These are phyloP conservation scores for Rosa hybrid DNA, from an alignment of 331 rosid species.

Conservation along the genomic window DNA sequence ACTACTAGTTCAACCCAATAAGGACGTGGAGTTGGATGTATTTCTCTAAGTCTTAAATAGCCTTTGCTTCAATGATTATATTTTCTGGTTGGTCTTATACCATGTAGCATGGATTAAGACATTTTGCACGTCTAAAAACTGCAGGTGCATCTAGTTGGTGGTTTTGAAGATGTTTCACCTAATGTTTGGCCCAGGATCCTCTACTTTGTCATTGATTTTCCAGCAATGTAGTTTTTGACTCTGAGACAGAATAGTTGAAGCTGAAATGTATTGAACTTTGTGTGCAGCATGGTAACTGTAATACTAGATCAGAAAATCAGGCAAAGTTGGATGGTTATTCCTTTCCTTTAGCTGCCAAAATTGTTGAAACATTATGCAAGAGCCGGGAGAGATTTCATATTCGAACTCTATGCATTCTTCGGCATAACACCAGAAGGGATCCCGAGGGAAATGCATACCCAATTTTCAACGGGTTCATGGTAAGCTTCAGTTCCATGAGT, in stretches of 20 bases:
- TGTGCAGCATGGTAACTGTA: conserved; percentile 62
- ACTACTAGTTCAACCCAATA: conserved; percentile 35
- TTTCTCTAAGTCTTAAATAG: conserved; percentile 11
- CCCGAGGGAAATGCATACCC: conserved; percentile 56
- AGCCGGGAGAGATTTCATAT: conserved; percentile 76
- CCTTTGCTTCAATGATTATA: conserved; percentile 9
- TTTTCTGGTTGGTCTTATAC: neutral
- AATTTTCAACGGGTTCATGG: conserved; percentile 69
- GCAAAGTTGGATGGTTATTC: conserved; percentile 57
- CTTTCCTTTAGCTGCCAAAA: conserved; percentile 62
- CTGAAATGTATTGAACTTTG: conserved; percentile 48
- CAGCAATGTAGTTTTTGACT: conserved; percentile 33
- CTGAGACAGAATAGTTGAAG: conserved; percentile 41
- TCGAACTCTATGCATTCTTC: conserved; percentile 70
- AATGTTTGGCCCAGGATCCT: conserved; percentile 53
- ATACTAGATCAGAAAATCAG: conserved; percentile 31
- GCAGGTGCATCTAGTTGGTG: conserved; percentile 90
- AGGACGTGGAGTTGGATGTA: conserved; percentile 66
- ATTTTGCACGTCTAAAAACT: conserved; percentile 15
- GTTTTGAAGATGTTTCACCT: conserved; percentile 70
- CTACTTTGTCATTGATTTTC: conserved; percentile 49
- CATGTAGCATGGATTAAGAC: conserved; percentile 18
- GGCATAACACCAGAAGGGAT: conserved; percentile 74
- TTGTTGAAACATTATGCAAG: conserved; percentile 52
- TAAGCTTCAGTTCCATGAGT: conserved; percentile 39